Evolutionary conservation across 495 filamentous ascomycete species (phyloP).

Genomic region (Penicillium mononematosum): DNA sequence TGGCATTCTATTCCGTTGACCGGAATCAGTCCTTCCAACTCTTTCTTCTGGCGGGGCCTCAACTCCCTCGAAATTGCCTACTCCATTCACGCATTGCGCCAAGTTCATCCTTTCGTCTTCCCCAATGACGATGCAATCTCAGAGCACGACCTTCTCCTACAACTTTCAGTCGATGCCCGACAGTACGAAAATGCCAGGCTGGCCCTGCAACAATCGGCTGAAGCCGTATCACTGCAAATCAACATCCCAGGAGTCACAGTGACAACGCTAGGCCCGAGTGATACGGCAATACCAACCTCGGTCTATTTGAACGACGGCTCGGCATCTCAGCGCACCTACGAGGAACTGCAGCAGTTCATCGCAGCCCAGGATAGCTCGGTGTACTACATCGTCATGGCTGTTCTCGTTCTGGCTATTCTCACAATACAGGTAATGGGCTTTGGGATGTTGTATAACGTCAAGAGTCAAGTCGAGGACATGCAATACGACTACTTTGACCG

Average conservation of each 20-base stretch:
- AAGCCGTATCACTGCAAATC: background rate
- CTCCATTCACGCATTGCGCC: background rate
- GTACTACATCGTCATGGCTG: background rate
- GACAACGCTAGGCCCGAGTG: background rate
- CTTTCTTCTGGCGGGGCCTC: background rate
- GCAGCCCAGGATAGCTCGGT: too few relatives aligned
- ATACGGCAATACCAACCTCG: background rate
- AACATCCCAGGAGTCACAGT: background rate
- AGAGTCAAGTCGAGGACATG: background rate
- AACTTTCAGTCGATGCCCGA: background rate
- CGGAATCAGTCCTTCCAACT: background rate
- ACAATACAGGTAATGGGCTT: background rate
- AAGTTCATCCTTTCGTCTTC: background rate
- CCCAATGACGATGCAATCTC: background rate
- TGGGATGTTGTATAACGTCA: background rate
- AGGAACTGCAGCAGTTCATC: too few relatives aligned
- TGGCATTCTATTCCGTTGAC: slow-evolving; percentile 4
- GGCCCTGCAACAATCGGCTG: background rate
- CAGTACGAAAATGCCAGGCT: slow-evolving; percentile 1
- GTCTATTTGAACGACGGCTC: background rate
- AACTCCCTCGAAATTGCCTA: slow-evolving; percentile 1
- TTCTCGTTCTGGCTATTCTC: background rate
- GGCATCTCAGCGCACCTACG: background rate
- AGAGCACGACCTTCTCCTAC: background rate
- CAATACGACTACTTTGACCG: background rate